These are phyloP conservation scores for Microcera coccophila DNA, from an alignment of 2,329 filamentous ascomycete species.

Conservation along the genomic window DNA sequence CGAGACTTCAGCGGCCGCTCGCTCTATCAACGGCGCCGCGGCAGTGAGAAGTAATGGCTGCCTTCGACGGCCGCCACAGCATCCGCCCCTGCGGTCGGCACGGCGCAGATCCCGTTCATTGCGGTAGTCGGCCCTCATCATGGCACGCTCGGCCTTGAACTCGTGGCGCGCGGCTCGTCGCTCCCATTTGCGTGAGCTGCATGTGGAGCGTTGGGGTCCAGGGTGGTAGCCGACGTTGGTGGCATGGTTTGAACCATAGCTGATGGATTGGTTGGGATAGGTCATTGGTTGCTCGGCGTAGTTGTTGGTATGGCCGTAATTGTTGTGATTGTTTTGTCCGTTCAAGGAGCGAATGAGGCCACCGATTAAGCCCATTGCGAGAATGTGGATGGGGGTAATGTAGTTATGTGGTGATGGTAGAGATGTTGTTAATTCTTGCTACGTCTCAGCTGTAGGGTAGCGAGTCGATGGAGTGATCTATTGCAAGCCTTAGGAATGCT, in stretches of 20 bases:
- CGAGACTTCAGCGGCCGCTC: no score
- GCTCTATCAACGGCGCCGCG: no score
- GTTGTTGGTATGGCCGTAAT: conserved; percentile 3
- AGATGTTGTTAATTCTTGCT: neutral
- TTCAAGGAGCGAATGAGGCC: conserved; percentile 10
- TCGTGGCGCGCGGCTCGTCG: conserved; percentile 17
- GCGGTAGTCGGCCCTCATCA: conserved; percentile 19
- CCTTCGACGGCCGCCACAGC: no score
- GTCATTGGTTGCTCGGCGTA: neutral
- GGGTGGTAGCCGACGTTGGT: neutral
- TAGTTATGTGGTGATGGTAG: neutral
- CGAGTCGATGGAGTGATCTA: no score
- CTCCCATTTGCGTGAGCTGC: conserved; percentile 2
- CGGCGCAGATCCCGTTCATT: conserved; percentile 16
- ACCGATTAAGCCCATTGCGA: conserved; percentile 19
- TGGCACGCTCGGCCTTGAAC: conserved; percentile 18
- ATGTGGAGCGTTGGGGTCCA: no score
- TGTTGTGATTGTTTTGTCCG: conserved; percentile 6
- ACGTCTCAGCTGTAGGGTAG: neutral
- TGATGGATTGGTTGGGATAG: neutral
- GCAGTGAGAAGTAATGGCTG: no score
- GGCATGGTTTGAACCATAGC: neutral
- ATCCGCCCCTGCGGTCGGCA: no score
- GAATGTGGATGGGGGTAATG: neutral
- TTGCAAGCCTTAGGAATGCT: neutral